These are phyloP conservation scores for Fusarium neocosmosporiellum DNA, from an alignment of 2,329 filamentous ascomycete species.

Conservation along the genomic window DNA sequence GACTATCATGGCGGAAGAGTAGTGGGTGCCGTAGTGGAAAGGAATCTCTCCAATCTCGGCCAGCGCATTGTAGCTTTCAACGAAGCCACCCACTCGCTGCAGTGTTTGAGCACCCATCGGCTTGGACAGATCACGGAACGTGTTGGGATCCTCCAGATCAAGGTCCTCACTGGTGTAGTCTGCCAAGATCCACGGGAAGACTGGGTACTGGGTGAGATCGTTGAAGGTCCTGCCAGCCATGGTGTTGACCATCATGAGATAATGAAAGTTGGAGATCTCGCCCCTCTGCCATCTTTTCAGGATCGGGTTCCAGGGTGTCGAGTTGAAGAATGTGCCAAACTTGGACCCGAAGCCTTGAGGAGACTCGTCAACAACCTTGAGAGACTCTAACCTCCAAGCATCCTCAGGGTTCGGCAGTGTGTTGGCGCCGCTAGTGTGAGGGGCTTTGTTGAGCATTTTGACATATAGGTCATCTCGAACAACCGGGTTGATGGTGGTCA, in stretches of 20 bases:
- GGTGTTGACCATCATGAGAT: conserved; percentile 98
- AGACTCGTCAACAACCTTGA: conserved; percentile 73
- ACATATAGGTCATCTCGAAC: conserved; percentile 83
- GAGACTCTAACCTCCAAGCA: conserved; percentile 88
- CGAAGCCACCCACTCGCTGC: conserved; percentile 80
- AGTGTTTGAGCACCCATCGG: conserved; percentile 94
- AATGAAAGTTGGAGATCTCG: conserved; percentile 98
- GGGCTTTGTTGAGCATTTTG: conserved; percentile 81
- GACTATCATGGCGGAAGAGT: conserved; percentile 99
- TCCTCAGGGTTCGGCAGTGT: conserved; percentile 84
- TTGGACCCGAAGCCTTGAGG: conserved; percentile 81
- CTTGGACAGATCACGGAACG: conserved; percentile 91
- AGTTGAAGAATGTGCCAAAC: conserved; percentile 91
- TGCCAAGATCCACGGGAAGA: conserved; percentile 96
- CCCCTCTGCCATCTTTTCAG: conserved; percentile 92
- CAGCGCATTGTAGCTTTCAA: conserved; percentile 86
- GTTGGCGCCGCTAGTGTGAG: conserved; percentile 78
- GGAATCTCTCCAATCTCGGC: conserved; percentile 92
- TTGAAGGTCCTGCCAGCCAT: conserved; percentile 98
- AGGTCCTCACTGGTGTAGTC: conserved; percentile 96
- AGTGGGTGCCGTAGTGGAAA: conserved; percentile 98
- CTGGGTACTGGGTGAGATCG: conserved; percentile 96
- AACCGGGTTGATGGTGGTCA: conserved; percentile 82
- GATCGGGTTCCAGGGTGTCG: conserved; percentile 82
- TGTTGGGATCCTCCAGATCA: conserved; percentile 84